phyloP scores from a whole-genome alignment of 495 filamentous ascomycete species.

The Neurospora sp. region DNA sequence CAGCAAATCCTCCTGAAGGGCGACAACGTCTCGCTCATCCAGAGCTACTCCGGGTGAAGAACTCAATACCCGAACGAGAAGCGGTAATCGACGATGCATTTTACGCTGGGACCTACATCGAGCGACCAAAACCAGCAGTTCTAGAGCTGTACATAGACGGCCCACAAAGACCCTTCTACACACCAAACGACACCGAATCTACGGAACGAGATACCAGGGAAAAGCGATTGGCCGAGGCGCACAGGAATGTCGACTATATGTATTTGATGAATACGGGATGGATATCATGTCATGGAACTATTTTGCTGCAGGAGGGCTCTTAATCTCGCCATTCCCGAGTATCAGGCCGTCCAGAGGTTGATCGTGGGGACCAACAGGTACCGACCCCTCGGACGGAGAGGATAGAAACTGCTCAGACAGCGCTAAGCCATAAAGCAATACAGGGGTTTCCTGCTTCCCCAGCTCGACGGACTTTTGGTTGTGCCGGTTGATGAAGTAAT shows the following conservation, averaged over 20 bases:
- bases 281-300: background rate
- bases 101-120: background rate
- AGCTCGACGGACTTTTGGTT: slow-evolving; percentile 31
- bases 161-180: slow-evolving; percentile 1
- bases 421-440: slow-evolving; percentile 69
- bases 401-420: slow-evolving; percentile 78
- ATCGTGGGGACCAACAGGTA: slow-evolving; percentile 34
- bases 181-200: background rate
- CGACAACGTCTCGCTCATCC: slow-evolving; percentile 93
- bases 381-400: slow-evolving; percentile 27
- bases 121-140: background rate
- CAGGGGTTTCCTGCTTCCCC: slow-evolving; percentile 32
- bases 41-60: slow-evolving; percentile 51
- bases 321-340: slow-evolving; percentile 37
- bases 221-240: slow-evolving; percentile 4
- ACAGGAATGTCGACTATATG: slow-evolving; percentile 4
- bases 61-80: background rate
- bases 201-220: slow-evolving; percentile 14
- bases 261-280: background rate
- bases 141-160: background rate
- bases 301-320: slow-evolving; percentile 9
- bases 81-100: background rate
- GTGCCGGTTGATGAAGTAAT: slow-evolving; percentile 77
- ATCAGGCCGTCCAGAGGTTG: slow-evolving; percentile 37
- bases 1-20: slow-evolving; percentile 97